These are phyloP conservation scores for Termitomyces sp. DNA, from an alignment of 768 basidiomycete species.

Conservation along the genomic window DNA sequence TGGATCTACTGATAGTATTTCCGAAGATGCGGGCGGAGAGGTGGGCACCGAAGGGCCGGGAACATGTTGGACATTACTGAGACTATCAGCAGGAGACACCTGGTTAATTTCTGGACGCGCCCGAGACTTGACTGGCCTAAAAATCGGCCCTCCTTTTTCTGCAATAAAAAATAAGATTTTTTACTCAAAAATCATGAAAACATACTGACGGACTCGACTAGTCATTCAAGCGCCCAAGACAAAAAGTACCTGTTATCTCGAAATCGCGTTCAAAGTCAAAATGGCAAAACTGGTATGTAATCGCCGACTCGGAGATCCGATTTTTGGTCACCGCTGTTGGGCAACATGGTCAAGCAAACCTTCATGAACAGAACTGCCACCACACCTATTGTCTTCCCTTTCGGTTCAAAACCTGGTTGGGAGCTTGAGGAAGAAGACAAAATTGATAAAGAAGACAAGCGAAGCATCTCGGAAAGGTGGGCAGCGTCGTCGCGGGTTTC, in stretches of 20 bases:
- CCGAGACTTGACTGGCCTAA: constrained; percentile 66
- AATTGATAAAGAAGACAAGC: constrained; percentile 35
- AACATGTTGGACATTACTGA: not conserved
- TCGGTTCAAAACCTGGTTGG: constrained; percentile 59
- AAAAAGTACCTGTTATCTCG: not conserved
- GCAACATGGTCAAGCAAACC: constrained; percentile 19
- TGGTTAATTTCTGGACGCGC: constrained; percentile 39
- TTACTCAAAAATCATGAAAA: not conserved
- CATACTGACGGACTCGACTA: constrained; percentile 63
- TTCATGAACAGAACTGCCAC: constrained; percentile 16
- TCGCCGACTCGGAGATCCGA: constrained; percentile 17
- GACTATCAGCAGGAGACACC: constrained; percentile 17
- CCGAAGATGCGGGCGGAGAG: constrained; percentile 1
- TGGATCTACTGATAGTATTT: not conserved
- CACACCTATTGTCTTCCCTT: constrained; percentile 43
- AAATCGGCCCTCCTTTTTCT: constrained; percentile 75
- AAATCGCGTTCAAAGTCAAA: constrained; percentile 3
- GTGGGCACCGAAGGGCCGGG: not conserved
- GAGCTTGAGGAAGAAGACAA: constrained; percentile 50
- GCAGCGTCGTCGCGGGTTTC: not conserved
- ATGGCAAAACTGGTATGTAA: not conserved
- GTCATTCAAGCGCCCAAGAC: constrained; percentile 36
- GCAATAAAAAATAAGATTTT: constrained; percentile 14
- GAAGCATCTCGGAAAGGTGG: constrained; percentile 60
- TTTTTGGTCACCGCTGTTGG: constrained; percentile 2